phyloP scores from a whole-genome alignment of 345 rosid genomes.

The Murraya paniculata region DNA sequence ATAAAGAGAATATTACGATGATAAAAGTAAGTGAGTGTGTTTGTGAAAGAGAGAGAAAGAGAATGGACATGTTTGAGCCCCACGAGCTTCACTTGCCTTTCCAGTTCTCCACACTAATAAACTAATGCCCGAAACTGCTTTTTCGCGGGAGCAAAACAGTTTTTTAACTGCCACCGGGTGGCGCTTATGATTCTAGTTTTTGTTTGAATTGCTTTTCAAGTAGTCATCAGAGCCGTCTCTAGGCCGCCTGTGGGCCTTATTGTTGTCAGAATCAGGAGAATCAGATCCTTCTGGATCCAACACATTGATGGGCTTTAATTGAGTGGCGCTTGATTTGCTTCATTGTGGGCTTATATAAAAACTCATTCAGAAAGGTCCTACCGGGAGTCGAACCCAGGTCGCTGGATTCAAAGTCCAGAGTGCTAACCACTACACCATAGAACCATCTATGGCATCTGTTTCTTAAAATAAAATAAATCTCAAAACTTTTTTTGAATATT shows the following conservation, averaged over 20 bases:
- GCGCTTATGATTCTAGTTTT: constrained; percentile 5
- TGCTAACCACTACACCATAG: constrained; percentile 99
- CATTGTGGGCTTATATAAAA: no score
- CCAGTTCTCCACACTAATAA: constrained; percentile 56
- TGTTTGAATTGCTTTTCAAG: neutral
- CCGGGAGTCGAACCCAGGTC: constrained; percentile 98
- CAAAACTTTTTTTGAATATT: neutral
- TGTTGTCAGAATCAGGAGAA: neutral
- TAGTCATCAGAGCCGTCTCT: constrained; percentile 10
- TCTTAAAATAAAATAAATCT: neutral
- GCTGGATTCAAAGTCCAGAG: constrained; percentile 98
- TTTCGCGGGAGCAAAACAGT: constrained; percentile 54
- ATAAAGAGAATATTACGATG: constrained; percentile 1
- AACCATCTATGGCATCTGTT: constrained; percentile 26
- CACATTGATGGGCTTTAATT: neutral
- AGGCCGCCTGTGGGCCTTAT: neutral
- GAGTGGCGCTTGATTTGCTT: no score
- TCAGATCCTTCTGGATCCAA: neutral
- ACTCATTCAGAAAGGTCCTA: constrained; percentile 53
- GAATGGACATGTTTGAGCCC: neutral
- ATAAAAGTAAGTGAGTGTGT: constrained; percentile 8
- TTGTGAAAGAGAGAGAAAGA: no score
- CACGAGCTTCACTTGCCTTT: constrained; percentile 51
- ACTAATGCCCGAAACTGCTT: constrained; percentile 35
- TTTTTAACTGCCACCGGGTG: constrained; percentile 38